phyloP scores from a whole-genome alignment of 495 filamentous ascomycete species.

The Penicillium waksmanii region DNA sequence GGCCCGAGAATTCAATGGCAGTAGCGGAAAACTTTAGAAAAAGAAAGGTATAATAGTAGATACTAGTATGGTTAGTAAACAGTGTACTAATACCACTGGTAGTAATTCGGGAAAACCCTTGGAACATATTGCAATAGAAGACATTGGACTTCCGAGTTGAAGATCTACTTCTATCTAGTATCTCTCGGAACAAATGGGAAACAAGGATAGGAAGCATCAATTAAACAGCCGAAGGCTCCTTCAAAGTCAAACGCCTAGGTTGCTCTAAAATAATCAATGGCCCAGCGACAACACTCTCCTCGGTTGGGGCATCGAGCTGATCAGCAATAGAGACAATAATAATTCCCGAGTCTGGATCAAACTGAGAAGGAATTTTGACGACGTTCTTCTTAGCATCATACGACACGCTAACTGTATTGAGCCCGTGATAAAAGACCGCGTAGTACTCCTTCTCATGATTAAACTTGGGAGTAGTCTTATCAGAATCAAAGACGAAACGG shows the following conservation, averaged over 20 bases:
- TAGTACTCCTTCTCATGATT: slow-evolving; percentile 42
- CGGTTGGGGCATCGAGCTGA: slow-evolving; percentile 47
- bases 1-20: no score
- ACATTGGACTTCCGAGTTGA: no score
- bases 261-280: slow-evolving; percentile 47
- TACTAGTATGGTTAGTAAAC: no score
- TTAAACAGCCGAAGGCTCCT: background rate
- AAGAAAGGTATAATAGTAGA: no score
- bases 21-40: no score
- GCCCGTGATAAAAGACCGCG: slow-evolving; percentile 56
- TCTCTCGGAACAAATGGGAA: background rate
- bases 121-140: no score
- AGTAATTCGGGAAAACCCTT: no score
- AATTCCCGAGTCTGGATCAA: slow-evolving; percentile 50
- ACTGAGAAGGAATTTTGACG: slow-evolving; percentile 46
- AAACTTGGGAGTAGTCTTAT: slow-evolving; percentile 45
- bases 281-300: slow-evolving; percentile 46
- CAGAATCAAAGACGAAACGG: slow-evolving; percentile 42
- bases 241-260: slow-evolving; percentile 26
- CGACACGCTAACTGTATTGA: slow-evolving; percentile 48
- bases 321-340: slow-evolving; percentile 51
- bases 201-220: background rate
- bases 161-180: no score
- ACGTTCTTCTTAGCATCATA: slow-evolving; percentile 41
- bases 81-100: no score